phyloP scores from a whole-genome alignment of 1,139 yeast genomes.

The Pichia cactophila region DNA sequence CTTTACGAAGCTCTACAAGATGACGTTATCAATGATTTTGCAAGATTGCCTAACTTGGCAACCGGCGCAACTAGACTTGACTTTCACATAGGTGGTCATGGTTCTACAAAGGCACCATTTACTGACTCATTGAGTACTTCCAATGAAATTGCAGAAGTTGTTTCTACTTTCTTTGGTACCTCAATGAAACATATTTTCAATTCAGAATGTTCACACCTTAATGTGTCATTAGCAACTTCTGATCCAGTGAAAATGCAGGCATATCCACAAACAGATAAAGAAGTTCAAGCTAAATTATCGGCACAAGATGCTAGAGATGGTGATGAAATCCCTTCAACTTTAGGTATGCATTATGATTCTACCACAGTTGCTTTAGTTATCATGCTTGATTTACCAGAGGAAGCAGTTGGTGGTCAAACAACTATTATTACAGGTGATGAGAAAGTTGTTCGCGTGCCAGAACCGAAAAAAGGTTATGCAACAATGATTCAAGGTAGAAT shows the following conservation, averaged over 20 bases:
- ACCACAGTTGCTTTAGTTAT: conserved; percentile 30
- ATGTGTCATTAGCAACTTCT: conserved; percentile 29
- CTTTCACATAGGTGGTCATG: conserved; percentile 23
- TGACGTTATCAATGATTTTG: conserved; percentile 24
- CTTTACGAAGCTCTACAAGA: conserved; percentile 31
- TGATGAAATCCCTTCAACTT: conserved; percentile 22
- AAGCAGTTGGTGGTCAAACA: conserved; percentile 34
- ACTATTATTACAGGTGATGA: conserved; percentile 31
- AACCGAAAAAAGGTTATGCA: conserved; percentile 32
- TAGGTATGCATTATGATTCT: conserved; percentile 33
- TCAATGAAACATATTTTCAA: conserved; percentile 27
- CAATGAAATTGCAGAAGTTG: conserved; percentile 21
- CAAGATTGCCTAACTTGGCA: conserved; percentile 29
- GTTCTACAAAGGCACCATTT: conserved; percentile 25
- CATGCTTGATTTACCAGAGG: conserved; percentile 29
- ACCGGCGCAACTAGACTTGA: conserved; percentile 28
- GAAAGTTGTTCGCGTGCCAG: conserved; percentile 27
- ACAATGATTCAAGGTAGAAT: conserved; percentile 33
- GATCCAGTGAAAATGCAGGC: conserved; percentile 12
- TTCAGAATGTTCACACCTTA: conserved; percentile 30
- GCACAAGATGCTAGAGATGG: conserved; percentile 18
- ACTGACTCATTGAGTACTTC: conserved; percentile 18
- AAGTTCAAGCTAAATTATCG: conserved; percentile 5
- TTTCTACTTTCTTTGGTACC: conserved; percentile 23
- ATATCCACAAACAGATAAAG: conserved; percentile 16